Conservation (phyloP, 768 basidiomycete genomes). For the Russula virescens region DNA sequence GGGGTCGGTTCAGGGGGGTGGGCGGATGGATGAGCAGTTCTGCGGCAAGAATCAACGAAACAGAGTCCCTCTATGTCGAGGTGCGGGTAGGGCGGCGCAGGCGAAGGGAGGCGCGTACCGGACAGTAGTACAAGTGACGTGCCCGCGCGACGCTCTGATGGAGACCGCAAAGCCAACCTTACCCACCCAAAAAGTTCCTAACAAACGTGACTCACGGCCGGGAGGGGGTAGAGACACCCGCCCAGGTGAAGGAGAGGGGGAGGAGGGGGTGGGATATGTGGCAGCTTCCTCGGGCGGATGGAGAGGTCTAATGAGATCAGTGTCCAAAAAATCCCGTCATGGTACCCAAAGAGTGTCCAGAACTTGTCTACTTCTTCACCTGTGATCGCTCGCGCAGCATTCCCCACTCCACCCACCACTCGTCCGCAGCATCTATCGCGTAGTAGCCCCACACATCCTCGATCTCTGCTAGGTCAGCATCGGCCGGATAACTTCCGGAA, state of each 20-base stretch:
- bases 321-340: background rate
- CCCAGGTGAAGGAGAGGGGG: no score
- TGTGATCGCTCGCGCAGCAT: slow-evolving; percentile 17
- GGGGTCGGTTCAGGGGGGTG: background rate
- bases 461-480: slow-evolving; percentile 17
- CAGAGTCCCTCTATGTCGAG: background rate
- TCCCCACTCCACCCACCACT: slow-evolving; percentile 24
- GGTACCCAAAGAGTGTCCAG: background rate
- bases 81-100: background rate
- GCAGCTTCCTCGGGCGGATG: no score
- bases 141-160: background rate
- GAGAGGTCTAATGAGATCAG: background rate
- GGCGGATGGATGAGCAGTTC: background rate
- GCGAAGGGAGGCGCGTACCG: background rate
- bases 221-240: no score
- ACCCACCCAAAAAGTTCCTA: no score
- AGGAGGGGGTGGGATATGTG: no score
- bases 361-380: background rate
- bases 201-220: no score
- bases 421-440: slow-evolving; percentile 21
- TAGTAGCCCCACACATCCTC: slow-evolving; percentile 20
- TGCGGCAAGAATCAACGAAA: background rate
- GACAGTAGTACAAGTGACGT: background rate
- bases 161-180: no score
- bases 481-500: slow-evolving; percentile 1